phyloP scores from a whole-genome alignment of 1,284 basidiomycete genomes.

The Ganoderma lingzhi region DNA sequence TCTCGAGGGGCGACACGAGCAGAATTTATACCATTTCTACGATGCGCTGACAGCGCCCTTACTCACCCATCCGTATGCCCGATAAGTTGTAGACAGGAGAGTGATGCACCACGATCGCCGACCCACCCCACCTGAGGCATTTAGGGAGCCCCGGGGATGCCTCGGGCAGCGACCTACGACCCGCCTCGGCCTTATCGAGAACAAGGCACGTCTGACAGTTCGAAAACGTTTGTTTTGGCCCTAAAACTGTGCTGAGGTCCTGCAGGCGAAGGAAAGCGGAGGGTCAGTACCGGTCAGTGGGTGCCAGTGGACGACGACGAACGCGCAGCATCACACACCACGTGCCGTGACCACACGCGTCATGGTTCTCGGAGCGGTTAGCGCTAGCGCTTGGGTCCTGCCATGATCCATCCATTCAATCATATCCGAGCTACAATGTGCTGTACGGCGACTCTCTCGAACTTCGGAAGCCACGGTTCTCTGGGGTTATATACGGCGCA shows the following conservation, averaged over 20 bases:
- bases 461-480: neutral
- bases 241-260: neutral
- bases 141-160: neutral
- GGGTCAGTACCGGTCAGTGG: neutral
- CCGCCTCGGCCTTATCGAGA: neutral
- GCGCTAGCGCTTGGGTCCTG: neutral
- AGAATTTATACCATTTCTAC: neutral
- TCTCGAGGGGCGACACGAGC: neutral
- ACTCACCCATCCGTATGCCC: constrained; percentile 1
- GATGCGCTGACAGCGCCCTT: neutral
- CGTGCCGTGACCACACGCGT: neutral
- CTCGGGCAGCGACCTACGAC: neutral
- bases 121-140: neutral
- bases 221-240: neutral
- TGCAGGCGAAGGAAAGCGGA: neutral
- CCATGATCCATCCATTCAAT: neutral
- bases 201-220: neutral
- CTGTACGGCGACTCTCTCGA: neutral
- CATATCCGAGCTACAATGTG: neutral
- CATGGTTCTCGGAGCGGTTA: neutral
- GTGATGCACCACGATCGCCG: neutral
- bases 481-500: neutral
- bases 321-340: neutral
- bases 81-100: neutral
- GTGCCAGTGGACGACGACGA: neutral